Conservation (phyloP, 495 filamentous ascomycete genomes). For the Polyplosphaeria fusca region DNA sequence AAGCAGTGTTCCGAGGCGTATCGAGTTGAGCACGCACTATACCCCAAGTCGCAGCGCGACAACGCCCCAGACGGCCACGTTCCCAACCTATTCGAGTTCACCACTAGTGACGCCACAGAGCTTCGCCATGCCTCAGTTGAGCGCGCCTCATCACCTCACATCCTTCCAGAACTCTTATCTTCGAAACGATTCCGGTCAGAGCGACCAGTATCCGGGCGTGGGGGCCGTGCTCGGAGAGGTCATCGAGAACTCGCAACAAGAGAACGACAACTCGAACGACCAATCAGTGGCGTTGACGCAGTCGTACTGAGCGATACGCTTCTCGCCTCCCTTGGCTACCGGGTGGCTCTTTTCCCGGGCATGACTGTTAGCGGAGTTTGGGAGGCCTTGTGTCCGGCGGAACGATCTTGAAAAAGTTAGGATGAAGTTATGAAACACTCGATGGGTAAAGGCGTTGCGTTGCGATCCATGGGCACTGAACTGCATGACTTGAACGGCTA, state of each 20-base stretch:
- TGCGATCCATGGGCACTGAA: not conserved
- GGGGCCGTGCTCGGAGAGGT: constrained; percentile 31
- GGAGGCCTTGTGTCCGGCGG: not conserved
- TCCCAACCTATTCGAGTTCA: constrained; percentile 36
- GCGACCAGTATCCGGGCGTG: constrained; percentile 31
- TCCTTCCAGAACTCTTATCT: constrained; percentile 37
- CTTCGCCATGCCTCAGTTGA: constrained; percentile 33
- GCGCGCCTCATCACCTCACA: constrained; percentile 38
- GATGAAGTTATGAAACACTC: constrained; percentile 19
- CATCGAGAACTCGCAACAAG: constrained; percentile 29
- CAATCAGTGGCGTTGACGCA: constrained; percentile 9
- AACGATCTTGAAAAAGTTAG: constrained; percentile 14
- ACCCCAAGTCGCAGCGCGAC: constrained; percentile 26
- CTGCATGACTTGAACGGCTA: constrained; percentile 4
- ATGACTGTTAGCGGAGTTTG: too few species aligned
- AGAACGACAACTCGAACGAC: constrained; percentile 29
- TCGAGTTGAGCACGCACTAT: constrained; percentile 37
- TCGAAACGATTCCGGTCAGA: constrained; percentile 31
- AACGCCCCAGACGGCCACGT: constrained; percentile 38
- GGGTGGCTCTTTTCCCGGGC: too few species aligned
- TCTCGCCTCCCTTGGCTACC: not conserved
- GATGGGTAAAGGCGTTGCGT: not conserved
- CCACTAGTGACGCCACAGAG: constrained; percentile 35
- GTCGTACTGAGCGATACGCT: constrained; percentile 24
- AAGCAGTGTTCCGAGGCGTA: constrained; percentile 33